phyloP scores from a whole-genome alignment of 441 rosid genomes.

The Theobroma grandiflorum region DNA sequence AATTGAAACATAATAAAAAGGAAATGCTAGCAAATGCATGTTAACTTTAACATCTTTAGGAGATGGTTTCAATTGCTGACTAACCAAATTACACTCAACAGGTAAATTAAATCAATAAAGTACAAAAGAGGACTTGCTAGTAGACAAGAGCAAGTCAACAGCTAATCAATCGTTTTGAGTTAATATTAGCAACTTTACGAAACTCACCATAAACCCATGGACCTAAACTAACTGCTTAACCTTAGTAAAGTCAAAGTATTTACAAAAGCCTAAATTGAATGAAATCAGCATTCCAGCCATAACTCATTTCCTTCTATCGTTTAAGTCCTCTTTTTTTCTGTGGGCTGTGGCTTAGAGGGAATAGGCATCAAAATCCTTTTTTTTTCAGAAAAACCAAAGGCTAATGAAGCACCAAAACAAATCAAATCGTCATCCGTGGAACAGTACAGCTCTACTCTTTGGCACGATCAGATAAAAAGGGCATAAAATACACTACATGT shows the following conservation, averaged over 20 bases:
- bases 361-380: not conserved
- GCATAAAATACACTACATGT: not conserved
- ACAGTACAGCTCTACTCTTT: slow-evolving; percentile 10
- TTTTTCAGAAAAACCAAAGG: not conserved
- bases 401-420: not conserved
- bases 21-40: not conserved
- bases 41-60: not conserved
- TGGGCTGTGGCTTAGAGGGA: not conserved
- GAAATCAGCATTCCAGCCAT: not conserved
- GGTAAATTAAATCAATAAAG: slow-evolving; percentile 1
- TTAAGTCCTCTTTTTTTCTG: not conserved
- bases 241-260: not conserved
- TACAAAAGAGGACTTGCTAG: not conserved
- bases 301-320: not conserved
- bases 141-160: not conserved
- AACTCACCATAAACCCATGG: not conserved
- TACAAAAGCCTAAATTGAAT: slow-evolving; percentile 1
- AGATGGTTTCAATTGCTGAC: slow-evolving; percentile 8
- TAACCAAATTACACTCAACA: not conserved
- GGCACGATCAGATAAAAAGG: not conserved
- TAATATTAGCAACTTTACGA: not conserved
- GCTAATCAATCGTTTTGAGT: not conserved
- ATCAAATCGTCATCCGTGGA: not conserved
- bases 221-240: not conserved
- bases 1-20: slow-evolving; percentile 27